phyloP scores from a whole-genome alignment of 2,329 filamentous ascomycete species.

The Purpureocillium lavendulum region DNA sequence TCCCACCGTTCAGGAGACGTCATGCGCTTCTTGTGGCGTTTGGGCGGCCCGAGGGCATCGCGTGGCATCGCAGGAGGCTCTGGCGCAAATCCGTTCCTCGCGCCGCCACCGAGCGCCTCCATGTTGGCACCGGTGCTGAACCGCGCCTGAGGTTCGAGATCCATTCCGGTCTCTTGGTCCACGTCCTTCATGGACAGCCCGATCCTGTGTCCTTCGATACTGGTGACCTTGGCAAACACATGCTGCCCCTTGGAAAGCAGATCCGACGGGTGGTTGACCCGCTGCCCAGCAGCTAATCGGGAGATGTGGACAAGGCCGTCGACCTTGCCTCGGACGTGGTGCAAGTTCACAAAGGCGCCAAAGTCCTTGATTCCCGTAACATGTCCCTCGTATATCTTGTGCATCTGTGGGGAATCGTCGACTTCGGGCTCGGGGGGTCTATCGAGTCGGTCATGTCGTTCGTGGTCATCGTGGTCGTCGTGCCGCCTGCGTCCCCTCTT shows the following conservation, averaged over 20 bases:
- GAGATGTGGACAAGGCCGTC: conserved; percentile 94
- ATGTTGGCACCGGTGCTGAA: conserved; percentile 88
- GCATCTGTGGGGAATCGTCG: conserved; percentile 71
- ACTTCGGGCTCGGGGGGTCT: conserved; percentile 63
- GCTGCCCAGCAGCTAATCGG: conserved; percentile 72
- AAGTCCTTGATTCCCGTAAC: conserved; percentile 94
- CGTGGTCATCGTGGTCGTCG: conserved; percentile 31
- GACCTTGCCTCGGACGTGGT: conserved; percentile 77
- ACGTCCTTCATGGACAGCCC: conserved; percentile 97
- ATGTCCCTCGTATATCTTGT: conserved; percentile 84
- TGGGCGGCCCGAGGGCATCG: conserved; percentile 32
- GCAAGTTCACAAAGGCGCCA: conserved; percentile 89
- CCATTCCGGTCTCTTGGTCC: conserved; percentile 79
- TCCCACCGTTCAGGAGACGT: conserved; percentile 97
- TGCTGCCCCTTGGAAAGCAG: conserved; percentile 70
- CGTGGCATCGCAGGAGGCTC: conserved; percentile 23
- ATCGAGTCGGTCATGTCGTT: conserved; percentile 52
- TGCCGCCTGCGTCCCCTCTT: conserved; percentile 29
- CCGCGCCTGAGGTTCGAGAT: conserved; percentile 68
- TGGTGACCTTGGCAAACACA: conserved; percentile 89
- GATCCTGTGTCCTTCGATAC: conserved; percentile 72
- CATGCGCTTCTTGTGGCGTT: conserved; percentile 77
- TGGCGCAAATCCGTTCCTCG: conserved; percentile 47
- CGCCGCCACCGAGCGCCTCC: conserved; percentile 63
- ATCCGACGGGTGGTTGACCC: conserved; percentile 89